Base-by-base conservation (phyloP, 768 basidiomycete species). In the Suillus ampliporus region DNA sequence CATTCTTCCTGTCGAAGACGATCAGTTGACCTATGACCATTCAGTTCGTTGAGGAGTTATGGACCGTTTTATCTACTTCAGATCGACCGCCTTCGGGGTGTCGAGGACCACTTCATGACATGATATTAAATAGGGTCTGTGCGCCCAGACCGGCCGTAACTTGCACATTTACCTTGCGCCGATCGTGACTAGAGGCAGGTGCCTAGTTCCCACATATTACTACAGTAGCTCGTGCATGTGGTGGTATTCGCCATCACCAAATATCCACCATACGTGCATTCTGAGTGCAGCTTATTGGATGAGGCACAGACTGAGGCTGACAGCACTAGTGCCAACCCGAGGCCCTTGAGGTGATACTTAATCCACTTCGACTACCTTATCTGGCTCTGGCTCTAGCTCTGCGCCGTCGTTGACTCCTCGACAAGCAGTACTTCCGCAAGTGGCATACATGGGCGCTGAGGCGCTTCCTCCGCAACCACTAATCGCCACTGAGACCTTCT, bases 401-500 rank as follows among this genome's bases (percentile, higher is more conserved):
- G 52, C 34, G 17, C 48, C 35, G 15, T 38, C 4, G 59, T 43
- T 21, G 31, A 38, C 21, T 31, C 28, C 50, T 51, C 17, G 28
- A 31, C 17, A 13, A 52, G 34, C 23, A 19, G 26, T 38, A 34
- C 46, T 7, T 14, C 31, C 7, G 37, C 52, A 26, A 31, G 23
- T 31, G 62, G 51, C 38, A 50, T 58, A n/a, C n/a, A n/a, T n/a
- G n/a, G n/a, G n/a, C n/a, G n/a, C n/a, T n/a, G n/a, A 34, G 41
- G 43, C 26, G 48, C 62, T 21, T 31, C 46, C n/a, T 7, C 21
- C 28, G 57, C 46, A 11, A 23, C 62, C 19, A 58, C 50, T 19
- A 26, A 60, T 57, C 5, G 66, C 58, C 57, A 64, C 64, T 9
- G 68, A 60, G 40, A 41, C 63, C 72, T 17, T 63, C 70, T 5